phyloP scores from a whole-genome alignment of 306 rosid species.

The Quercus aquifolioides region DNA sequence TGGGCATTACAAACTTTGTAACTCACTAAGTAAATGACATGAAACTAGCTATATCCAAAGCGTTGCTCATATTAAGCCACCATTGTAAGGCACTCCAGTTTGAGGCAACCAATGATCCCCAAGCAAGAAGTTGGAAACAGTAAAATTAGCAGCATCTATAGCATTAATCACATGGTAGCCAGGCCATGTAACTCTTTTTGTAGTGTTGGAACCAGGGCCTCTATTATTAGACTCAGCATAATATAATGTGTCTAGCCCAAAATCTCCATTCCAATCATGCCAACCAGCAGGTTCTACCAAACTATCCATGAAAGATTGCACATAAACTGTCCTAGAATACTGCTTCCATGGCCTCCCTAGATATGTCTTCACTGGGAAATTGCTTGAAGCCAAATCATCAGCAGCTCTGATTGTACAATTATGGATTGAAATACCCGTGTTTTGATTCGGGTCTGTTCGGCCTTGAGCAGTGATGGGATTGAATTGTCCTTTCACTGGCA shows the following conservation, averaged over 20 bases:
- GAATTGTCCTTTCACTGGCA: constrained; percentile 11
- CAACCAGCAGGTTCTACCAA: constrained; percentile 35
- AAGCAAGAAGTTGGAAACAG: constrained; percentile 30
- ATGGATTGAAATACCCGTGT: constrained; percentile 38
- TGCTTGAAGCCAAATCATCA: constrained; percentile 19
- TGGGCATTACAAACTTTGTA: no score
- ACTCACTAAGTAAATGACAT: no score
- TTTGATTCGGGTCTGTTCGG: constrained; percentile 29
- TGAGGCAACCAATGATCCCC: constrained; percentile 41
- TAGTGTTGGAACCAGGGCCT: constrained; percentile 30
- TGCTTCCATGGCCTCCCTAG: constrained; percentile 50
- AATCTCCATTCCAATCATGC: constrained; percentile 32
- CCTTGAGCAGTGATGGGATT: constrained; percentile 36
- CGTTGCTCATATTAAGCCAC: constrained; percentile 6
- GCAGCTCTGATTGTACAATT: constrained; percentile 31
- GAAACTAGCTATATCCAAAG: no score
- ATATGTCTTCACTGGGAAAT: constrained; percentile 18
- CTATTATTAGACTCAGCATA: constrained; percentile 33
- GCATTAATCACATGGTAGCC: background rate
- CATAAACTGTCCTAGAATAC: constrained; percentile 28
- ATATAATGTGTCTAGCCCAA: constrained; percentile 26
- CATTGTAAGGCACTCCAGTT: constrained; percentile 35
- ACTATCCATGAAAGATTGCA: constrained; percentile 32
- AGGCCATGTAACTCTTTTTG: constrained; percentile 25
- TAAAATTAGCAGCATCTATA: constrained; percentile 24